phyloP scores from a whole-genome alignment of 495 filamentous ascomycete species.

The Aspergillus indologenus region DNA sequence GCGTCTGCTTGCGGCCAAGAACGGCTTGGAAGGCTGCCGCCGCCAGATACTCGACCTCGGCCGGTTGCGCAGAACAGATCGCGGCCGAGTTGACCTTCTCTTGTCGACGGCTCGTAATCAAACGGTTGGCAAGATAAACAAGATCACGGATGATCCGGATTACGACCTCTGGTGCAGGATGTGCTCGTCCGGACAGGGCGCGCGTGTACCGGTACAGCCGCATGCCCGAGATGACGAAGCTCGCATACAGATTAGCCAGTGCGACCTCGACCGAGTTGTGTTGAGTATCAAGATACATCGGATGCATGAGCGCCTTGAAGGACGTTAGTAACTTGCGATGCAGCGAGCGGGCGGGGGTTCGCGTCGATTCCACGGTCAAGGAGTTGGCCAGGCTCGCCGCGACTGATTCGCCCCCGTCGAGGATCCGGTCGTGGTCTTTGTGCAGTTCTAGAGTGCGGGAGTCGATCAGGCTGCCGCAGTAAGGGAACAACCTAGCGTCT shows the following conservation, averaged over 20 bases:
- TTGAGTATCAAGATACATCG: constrained; percentile 83
- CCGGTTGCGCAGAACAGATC: constrained; percentile 45
- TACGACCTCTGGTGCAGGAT: constrained; percentile 53
- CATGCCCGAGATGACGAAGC: constrained; percentile 72
- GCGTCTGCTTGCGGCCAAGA: constrained; percentile 65
- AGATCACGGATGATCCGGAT: constrained; percentile 66
- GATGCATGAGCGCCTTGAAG: constrained; percentile 82
- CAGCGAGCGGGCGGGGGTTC: constrained; percentile 67
- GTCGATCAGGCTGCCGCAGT: constrained; percentile 79
- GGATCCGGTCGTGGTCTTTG: constrained; percentile 53
- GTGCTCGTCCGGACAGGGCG: constrained; percentile 52
- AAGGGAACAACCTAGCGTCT: constrained; percentile 64
- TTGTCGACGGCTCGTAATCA: constrained; percentile 61
- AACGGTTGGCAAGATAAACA: constrained; percentile 57
- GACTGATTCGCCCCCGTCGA: constrained; percentile 42
- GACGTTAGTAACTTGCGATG: constrained; percentile 73
- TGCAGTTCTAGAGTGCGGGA: constrained; percentile 71
- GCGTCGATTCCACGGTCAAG: constrained; percentile 72
- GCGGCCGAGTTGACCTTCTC: constrained; percentile 15
- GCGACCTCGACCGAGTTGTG: constrained; percentile 71
- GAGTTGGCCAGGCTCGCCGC: constrained; percentile 50
- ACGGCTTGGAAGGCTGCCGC: constrained; percentile 64
- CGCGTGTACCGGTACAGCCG: constrained; percentile 80
- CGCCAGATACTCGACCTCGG: constrained; percentile 68
- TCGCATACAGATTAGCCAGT: constrained; percentile 67